These are phyloP conservation scores for Fusarium sp. DNA, from an alignment of 2,329 filamentous ascomycete species.

Conservation along the genomic window DNA sequence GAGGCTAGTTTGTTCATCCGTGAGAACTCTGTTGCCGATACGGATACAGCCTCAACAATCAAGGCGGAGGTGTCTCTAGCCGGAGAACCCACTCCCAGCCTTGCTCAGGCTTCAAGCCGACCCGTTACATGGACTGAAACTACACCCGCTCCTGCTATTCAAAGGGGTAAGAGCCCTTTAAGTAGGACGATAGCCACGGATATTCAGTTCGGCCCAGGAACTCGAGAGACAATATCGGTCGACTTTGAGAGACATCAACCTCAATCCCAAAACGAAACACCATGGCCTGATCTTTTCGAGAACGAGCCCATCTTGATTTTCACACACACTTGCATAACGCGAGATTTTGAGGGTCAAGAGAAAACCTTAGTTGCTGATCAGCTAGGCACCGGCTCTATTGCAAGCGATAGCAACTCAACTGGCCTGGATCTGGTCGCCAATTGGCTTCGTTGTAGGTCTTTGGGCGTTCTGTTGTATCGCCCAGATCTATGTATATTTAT, in stretches of 20 bases:
- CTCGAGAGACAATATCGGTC: conserved; percentile 23
- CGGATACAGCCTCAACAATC: not conserved
- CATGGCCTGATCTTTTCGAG: conserved; percentile 49
- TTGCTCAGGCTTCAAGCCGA: not conserved
- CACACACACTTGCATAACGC: conserved; percentile 51
- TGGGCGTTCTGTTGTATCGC: conserved; percentile 53
- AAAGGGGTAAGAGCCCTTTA: conserved; percentile 1
- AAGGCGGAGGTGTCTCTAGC: conserved; percentile 5
- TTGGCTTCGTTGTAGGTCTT: conserved; percentile 52
- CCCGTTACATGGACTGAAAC: conserved; percentile 3
- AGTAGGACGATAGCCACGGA: conserved; percentile 20
- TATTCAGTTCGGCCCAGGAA: conserved; percentile 36
- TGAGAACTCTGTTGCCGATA: not conserved
- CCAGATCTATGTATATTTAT: conserved; percentile 55
- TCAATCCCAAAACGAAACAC: not conserved
- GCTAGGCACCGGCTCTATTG: conserved; percentile 43
- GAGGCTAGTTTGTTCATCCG: conserved; percentile 45
- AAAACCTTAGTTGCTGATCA: conserved; percentile 20
- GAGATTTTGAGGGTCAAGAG: conserved; percentile 49
- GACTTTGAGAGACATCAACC: conserved; percentile 20
- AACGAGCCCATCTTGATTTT: conserved; percentile 48
- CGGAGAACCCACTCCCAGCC: not conserved
- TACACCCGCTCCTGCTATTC: not conserved
- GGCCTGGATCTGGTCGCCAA: conserved; percentile 50
- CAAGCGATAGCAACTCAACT: conserved; percentile 13